Percentiles rank a stretch among this genome's conserved stretches.
Evolutionary conservation across 164 flowering plant genomes (phyloP).

Genomic region (Chimonanthus praecox): DNA sequence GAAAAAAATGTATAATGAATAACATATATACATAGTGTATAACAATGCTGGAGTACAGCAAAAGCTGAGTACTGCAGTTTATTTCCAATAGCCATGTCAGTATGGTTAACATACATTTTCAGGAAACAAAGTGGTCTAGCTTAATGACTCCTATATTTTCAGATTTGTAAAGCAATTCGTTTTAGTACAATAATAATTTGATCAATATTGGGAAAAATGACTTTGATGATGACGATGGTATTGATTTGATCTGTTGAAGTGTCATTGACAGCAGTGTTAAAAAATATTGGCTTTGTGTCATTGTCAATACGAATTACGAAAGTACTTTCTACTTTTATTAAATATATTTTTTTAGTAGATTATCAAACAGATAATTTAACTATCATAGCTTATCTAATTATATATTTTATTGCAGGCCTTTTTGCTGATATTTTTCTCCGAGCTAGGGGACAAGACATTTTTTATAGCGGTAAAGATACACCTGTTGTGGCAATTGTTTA

Average conservation of each 20-base stretch:
- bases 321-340: neutral
- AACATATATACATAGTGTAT: too few relatives aligned
- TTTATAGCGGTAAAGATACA: slow-evolving; percentile 79
- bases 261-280: neutral
- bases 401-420: slow-evolving; percentile 74
- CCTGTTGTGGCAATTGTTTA: neutral
- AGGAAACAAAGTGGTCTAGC: neutral
- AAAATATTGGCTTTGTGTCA: neutral
- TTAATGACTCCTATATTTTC: neutral
- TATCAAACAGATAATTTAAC: slow-evolving; percentile 1
- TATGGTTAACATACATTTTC: neutral
- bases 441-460: slow-evolving; percentile 97
- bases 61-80: neutral
- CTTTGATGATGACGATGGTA: too few relatives aligned
- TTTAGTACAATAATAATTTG: neutral
- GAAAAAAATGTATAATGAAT: neutral
- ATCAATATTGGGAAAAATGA: too few relatives aligned
- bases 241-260: neutral
- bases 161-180: neutral
- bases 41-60: neutral
- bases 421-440: slow-evolving; percentile 96
- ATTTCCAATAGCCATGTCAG: neutral
- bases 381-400: slow-evolving; percentile 5
- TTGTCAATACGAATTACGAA: neutral
- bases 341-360: neutral